Conservation (phyloP, 2,329 filamentous ascomycete species). For the Trichoderma pleuroti region DNA sequence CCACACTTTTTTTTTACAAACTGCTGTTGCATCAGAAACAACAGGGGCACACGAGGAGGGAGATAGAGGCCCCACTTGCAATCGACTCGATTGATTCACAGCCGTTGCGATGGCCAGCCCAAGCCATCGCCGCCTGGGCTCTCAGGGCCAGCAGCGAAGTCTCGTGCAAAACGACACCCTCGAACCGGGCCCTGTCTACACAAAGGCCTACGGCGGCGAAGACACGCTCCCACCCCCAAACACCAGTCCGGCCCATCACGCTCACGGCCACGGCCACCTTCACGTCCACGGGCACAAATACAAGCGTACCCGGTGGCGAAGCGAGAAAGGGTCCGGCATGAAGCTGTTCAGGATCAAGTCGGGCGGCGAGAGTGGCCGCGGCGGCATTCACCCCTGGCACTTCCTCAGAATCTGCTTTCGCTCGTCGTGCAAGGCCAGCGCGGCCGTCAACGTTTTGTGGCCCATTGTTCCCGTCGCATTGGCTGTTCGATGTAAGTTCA, state of each 20-base stretch:
- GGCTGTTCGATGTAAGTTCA: slow-evolving; percentile 11
- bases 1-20: not conserved
- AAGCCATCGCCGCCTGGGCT: slow-evolving; percentile 8
- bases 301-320: slow-evolving; percentile 3
- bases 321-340: not conserved
- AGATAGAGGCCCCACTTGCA: slow-evolving; percentile 3
- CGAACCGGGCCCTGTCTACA: not conserved
- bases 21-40: not conserved
- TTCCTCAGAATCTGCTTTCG: slow-evolving; percentile 43
- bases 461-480: slow-evolving; percentile 46
- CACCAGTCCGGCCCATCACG: not conserved
- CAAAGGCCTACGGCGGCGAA: not conserved
- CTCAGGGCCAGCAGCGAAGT: not conserved
- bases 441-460: slow-evolving; percentile 47
- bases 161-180: not conserved
- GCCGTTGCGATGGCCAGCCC: not conserved
- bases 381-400: slow-evolving; percentile 40
- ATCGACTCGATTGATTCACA: not conserved
- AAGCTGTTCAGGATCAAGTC: slow-evolving; percentile 22
- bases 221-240: not conserved
- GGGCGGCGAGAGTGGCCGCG: slow-evolving; percentile 44
- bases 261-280: not conserved
- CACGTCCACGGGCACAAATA: not conserved
- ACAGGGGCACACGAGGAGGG: not conserved
- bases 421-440: slow-evolving; percentile 43